Evolutionary conservation across 2,329 filamentous ascomycete species (phyloP), one percentile per base, ranked within the genome.

Genomic region (Penicillium sp.): DNA sequence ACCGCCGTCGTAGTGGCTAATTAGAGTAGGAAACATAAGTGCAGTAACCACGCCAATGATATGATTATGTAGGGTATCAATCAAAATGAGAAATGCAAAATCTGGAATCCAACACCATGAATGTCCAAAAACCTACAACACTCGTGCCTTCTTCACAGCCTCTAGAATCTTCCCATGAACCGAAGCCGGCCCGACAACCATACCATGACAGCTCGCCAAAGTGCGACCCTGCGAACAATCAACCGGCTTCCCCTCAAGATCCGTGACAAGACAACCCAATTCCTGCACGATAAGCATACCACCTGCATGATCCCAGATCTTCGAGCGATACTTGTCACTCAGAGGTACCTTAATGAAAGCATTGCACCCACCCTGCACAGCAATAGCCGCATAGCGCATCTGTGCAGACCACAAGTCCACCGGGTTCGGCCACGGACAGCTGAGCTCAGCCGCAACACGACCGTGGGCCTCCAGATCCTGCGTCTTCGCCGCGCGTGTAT

Each of bases 241-340:
- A 32, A 83, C 76, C 3, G 71, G 61, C 34, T 71, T 77, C 1
- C 81, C 81, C 29, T 79, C 67, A 41, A 82, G 65, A 64, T 84
- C 81, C 2, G 74, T 78, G 23, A 83, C 75, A 45, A 73, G 68
- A 8, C 77, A 78, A 7, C 81, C 81, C 1, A 76, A 72, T 61
- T 83, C 81, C 51, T 77, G 66, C 50, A 74, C 78, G 40, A 83
- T 73, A 26, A 83, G 63, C 60, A 80, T 76, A 0, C 80, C 80
- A 5, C 80, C 80, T 1, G 78, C 78, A 66, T 83, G 81, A 64
- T 83, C 81, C 80, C 80, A 83, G n/a, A 81, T 70, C 53, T 76
- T 75, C 0, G 78, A 79, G 30, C 74, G 78, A 57, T 80, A 74
- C 8, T 68, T 66, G 30, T 68, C 59, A 3, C 73, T 72, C 49